A percentile compares a stretch with the other conserved stretches of the same genome.
These are phyloP conservation scores for Glonium stellatum DNA, from an alignment of 495 filamentous ascomycete species.

Conservation along the genomic window DNA sequence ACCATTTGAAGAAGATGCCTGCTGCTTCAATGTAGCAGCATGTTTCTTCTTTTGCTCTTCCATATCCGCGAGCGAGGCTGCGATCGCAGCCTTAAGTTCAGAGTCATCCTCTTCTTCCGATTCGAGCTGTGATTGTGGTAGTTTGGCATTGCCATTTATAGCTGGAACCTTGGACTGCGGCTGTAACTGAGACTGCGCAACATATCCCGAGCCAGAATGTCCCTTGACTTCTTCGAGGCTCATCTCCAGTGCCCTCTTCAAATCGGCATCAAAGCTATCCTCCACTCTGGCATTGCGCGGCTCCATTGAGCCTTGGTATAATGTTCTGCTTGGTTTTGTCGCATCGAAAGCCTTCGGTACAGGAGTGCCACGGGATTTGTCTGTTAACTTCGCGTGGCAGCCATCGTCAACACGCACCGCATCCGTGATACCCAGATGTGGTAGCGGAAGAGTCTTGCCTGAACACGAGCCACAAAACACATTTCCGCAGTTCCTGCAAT, in stretches of 20 bases:
- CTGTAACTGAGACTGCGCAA: conserved; percentile 51
- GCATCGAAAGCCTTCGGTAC: conserved; percentile 36
- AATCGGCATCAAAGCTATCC: conserved; percentile 89
- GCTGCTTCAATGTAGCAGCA: conserved; percentile 70
- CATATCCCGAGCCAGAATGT: conserved; percentile 57
- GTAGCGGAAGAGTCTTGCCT: conserved; percentile 77
- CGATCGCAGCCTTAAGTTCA: conserved; percentile 91
- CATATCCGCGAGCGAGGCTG: conserved; percentile 94
- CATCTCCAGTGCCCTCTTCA: conserved; percentile 90
- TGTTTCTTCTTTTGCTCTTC: conserved; percentile 94
- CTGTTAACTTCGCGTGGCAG: conserved; percentile 82
- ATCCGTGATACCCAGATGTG: conserved; percentile 85
- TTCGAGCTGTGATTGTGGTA: conserved; percentile 31
- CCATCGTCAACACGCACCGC: conserved; percentile 96
- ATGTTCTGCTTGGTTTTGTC: conserved; percentile 46
- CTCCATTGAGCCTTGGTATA: conserved; percentile 62
- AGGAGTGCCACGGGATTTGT: conserved; percentile 49
- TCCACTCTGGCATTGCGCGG: conserved; percentile 77
- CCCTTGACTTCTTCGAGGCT: conserved; percentile 86
- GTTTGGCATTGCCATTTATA: conserved; percentile 38
- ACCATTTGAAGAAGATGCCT: conserved; percentile 44
- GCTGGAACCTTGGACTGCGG: conserved; percentile 36
- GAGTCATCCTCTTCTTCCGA: conserved; percentile 76
- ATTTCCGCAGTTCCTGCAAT: conserved; percentile 95
- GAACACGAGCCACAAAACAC: conserved; percentile 94